phyloP scores from a whole-genome alignment of 129 eudicot genomes.

The Pseudognaphalium luteoalbum region DNA sequence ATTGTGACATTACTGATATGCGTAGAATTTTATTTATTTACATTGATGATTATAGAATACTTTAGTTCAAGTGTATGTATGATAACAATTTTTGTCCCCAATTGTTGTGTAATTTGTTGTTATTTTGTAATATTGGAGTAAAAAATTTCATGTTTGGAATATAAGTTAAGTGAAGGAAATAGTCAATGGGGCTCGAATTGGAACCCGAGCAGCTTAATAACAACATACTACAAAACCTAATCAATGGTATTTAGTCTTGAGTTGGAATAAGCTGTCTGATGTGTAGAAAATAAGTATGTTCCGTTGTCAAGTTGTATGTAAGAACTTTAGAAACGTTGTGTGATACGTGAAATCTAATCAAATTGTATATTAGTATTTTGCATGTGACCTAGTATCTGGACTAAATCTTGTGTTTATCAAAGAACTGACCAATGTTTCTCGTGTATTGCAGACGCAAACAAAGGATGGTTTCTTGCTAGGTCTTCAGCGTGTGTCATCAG shows the following conservation, averaged over 20 bases:
- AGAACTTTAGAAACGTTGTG: neutral
- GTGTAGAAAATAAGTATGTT: neutral
- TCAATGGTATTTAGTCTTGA: neutral
- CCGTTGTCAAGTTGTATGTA: neutral
- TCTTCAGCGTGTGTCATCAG: slow-evolving; percentile 83
- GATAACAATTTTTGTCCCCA: neutral
- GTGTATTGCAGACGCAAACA: slow-evolving; percentile 61
- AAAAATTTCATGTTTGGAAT: neutral
- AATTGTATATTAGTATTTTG: neutral
- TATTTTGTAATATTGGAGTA: neutral
- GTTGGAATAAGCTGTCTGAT: slow-evolving; percentile 2
- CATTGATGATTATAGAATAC: neutral
- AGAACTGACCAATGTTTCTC: neutral
- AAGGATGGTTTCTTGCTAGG: slow-evolving; percentile 85
- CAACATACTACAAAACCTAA: no score
- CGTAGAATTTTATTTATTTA: slow-evolving; percentile 6
- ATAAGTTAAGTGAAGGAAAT: neutral
- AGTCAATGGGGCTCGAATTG: neutral
- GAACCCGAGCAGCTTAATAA: no score
- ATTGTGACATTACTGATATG: no score
- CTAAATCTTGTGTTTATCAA: neutral
- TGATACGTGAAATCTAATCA: neutral
- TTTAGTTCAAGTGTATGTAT: neutral
- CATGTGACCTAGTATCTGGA: neutral
- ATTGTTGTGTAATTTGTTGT: no score